phyloP scores from a whole-genome alignment of 2,329 filamentous ascomycete genomes.

The Ilyonectria sp. region DNA sequence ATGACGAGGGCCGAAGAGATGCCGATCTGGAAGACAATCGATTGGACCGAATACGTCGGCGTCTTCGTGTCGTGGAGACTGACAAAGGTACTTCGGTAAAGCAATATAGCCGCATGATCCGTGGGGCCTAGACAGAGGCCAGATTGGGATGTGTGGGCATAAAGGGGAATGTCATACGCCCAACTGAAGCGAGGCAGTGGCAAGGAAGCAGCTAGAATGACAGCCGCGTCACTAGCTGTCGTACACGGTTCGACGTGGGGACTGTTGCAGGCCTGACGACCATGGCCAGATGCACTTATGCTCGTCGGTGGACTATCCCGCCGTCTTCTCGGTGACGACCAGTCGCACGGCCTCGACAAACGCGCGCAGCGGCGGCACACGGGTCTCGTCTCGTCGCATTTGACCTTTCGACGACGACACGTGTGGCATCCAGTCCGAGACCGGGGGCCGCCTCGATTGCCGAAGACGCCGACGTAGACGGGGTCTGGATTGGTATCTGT shows the following conservation, averaged over 20 bases:
- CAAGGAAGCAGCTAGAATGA: no score
- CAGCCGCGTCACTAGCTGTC: no score
- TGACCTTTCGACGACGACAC: constrained; percentile 16
- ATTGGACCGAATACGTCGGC: constrained; percentile 7
- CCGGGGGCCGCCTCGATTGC: constrained; percentile 18
- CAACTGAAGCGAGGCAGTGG: no score
- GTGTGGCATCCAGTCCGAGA: constrained; percentile 17
- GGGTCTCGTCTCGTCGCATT: constrained; percentile 15
- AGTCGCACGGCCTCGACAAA: constrained; percentile 8
- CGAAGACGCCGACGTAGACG: constrained; percentile 9
- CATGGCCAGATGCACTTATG: no score
- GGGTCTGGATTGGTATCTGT: not conserved
- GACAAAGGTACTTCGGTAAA: constrained; percentile 10
- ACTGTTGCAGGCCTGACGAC: no score
- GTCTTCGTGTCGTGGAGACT: constrained; percentile 17
- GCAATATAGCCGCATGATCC: not conserved
- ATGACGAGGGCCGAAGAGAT: constrained; percentile 8
- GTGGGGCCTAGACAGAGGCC: not conserved
- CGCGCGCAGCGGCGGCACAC: constrained; percentile 8
- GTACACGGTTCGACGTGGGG: no score
- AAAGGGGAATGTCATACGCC: no score
- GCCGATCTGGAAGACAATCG: constrained; percentile 8
- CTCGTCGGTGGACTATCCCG: no score
- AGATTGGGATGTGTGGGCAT: not conserved
- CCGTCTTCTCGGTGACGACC: not conserved